These are phyloP conservation scores for Plicaturopsis crispa DNA, from an alignment of 768 basidiomycete genomes.

Conservation along the genomic window DNA sequence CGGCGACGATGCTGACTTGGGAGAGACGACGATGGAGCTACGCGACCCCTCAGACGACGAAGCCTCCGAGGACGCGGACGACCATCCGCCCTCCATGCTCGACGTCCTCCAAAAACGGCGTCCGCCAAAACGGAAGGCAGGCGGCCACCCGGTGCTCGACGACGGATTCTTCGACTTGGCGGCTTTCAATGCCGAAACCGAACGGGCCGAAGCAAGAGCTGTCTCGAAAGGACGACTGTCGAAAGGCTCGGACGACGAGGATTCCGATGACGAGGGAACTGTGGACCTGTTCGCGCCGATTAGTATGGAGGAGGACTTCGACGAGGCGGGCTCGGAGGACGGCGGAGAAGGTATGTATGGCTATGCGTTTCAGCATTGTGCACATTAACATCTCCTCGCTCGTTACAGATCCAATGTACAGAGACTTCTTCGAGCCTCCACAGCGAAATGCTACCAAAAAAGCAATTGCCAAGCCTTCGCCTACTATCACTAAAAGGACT, in stretches of 20 bases:
- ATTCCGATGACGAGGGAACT: constrained; percentile 40
- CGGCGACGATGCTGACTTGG: constrained; percentile 22
- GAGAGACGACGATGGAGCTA: constrained; percentile 15
- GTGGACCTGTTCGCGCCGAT: constrained; percentile 67
- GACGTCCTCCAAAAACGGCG: constrained; percentile 19
- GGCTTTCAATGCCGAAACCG: constrained; percentile 82
- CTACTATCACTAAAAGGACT: constrained; percentile 11
- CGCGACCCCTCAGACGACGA: constrained; percentile 15
- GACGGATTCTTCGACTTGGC: constrained; percentile 88
- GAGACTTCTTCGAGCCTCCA: constrained; percentile 77
- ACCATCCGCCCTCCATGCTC: too few relatives aligned
- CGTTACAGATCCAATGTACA: constrained; percentile 59
- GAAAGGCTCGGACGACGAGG: constrained; percentile 39
- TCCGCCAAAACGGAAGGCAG: constrained; percentile 15
- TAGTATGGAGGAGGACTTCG: constrained; percentile 30
- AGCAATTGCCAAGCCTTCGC: constrained; percentile 9
- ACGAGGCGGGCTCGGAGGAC: constrained; percentile 38
- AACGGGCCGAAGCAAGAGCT: constrained; percentile 61
- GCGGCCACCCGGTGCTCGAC: constrained; percentile 50
- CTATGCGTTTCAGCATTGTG: too few relatives aligned
- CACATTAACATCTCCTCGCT: constrained; percentile 7
- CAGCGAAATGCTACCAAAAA: constrained; percentile 12
- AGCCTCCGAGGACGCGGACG: constrained; percentile 14
- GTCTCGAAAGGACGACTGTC: constrained; percentile 55
- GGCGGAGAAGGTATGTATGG: constrained; percentile 28